Conservation (phyloP, 1,284 basidiomycete genomes). For the Heterobasidion parviporum region DNA sequence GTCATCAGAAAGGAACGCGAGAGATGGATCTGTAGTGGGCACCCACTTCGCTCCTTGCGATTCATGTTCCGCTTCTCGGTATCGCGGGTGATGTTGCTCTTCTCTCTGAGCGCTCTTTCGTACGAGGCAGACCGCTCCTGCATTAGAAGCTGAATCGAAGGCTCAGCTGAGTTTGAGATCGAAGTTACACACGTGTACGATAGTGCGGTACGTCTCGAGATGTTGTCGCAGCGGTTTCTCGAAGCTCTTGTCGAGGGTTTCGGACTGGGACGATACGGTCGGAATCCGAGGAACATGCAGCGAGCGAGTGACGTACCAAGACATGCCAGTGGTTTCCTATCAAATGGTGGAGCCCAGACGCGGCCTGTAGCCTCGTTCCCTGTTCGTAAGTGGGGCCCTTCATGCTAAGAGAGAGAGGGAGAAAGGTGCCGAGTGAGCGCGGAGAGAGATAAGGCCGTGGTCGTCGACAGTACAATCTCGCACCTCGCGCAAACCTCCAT, state of each 20-base stretch:
- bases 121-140: conserved; percentile 77
- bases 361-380: conserved; percentile 69
- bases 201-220: conserved; percentile 71
- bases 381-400: conserved; percentile 78
- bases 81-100: conserved; percentile 77
- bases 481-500: conserved; percentile 79
- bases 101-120: conserved; percentile 72
- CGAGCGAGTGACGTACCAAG: conserved; percentile 42
- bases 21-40: neutral
- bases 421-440: neutral
- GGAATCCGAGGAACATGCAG: conserved; percentile 1
- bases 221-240: conserved; percentile 84
- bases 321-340: conserved; percentile 92
- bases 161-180: conserved; percentile 1
- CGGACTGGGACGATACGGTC: conserved; percentile 41
- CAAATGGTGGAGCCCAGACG: conserved; percentile 87
- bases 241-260: conserved; percentile 83
- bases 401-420: conserved; percentile 32
- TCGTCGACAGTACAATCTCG: conserved; percentile 14
- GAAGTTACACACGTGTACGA: conserved; percentile 52
- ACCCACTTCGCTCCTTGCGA: conserved; percentile 75
- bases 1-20: neutral
- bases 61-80: conserved; percentile 89
- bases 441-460: neutral
- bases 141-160: neutral